Evolutionary conservation across 139 green algal genomes (phyloP), one percentile per base, ranked within the genome.

Genomic region (Tetraselmis chui): DNA sequence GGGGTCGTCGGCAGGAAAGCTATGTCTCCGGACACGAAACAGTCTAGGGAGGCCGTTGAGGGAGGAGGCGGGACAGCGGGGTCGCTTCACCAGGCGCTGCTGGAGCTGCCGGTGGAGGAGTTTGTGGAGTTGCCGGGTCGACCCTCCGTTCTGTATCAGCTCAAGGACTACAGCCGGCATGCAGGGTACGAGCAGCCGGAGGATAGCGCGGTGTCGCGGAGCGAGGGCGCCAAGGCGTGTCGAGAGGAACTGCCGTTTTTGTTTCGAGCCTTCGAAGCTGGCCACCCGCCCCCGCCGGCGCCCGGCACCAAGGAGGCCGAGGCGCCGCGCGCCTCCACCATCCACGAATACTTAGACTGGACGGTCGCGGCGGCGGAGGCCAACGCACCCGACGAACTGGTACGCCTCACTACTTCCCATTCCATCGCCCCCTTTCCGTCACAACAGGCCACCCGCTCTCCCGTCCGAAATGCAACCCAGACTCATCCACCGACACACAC

Each of bases 291-390:
- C 58, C 88, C 88, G 78, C 88, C 89, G 25, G 83, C 85, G 45
- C 87, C 85, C 29, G 88, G 78, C 23, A 92, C 82, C 22, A 90
- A 94, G 28, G 90, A 90, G 31, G 88, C 91, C 30, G 86, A 92
- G 79, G n/a, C 18, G 75, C 90, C 93, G 2, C 89, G 94, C 24
- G 89, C 91, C 23, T 86, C 91, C 78, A 98, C 95, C 77, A 98
- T 98, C 32, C 95, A 98, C 82, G 94, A 98, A 84, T 98, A 97
- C 87, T 89, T 98, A 26, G 93, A 98, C 86, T 98, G 95, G 95
- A 98, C 95, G 1, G 90, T 97, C 18, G 96, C 94, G 1, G 92
- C 91, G 80, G 29, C 29, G n/a, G 28, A 45, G 18, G n/a, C 76
- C 1, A 78, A 89, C 25, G 84, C 88, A 26, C 89, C 91, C 2